A percentile compares a stretch with the other conserved stretches of the same genome.
These are phyloP conservation scores for Rhizoclosmatium globosum DNA, from an alignment of 192 early-diverging fungal species.

Conservation along the genomic window DNA sequence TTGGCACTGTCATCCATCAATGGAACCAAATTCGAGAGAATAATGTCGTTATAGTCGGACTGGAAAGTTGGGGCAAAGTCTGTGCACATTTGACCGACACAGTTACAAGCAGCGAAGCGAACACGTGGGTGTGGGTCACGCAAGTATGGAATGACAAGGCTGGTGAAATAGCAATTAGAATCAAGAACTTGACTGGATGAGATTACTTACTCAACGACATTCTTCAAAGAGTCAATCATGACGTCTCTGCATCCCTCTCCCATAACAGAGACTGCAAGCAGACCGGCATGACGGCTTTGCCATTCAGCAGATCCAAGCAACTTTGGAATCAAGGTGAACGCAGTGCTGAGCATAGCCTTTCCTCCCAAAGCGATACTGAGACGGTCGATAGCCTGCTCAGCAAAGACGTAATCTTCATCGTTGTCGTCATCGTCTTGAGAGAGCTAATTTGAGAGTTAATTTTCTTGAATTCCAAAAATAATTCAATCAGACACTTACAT, in stretches of 20 bases:
- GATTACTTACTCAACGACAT: constrained; percentile 70
- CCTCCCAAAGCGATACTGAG: constrained; percentile 66
- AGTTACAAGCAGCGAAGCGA: constrained; percentile 95
- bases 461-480: not conserved
- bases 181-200: not conserved
- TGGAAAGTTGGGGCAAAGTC: constrained; percentile 81
- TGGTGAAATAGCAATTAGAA: constrained; percentile 6
- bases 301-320: constrained; percentile 87
- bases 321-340: constrained; percentile 88
- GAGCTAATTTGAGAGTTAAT: constrained; percentile 20
- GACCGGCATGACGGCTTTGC: constrained; percentile 89
- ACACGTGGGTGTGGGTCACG: constrained; percentile 94
- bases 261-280: constrained; percentile 95
- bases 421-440: constrained; percentile 89
- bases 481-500: constrained; percentile 54
- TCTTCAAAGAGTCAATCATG: constrained; percentile 89
- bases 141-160: constrained; percentile 80
- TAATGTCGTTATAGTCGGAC: constrained; percentile 43
- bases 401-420: constrained; percentile 88
- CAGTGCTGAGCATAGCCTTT: constrained; percentile 85
- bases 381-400: constrained; percentile 96
- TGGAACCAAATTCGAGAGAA: constrained; percentile 80
- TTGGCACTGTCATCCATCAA: constrained; percentile 80
- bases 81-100: constrained; percentile 96
- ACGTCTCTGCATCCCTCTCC: constrained; percentile 96